Conservation (phyloP, 768 basidiomycete species). For the Leccinum olivaceopallidum region DNA sequence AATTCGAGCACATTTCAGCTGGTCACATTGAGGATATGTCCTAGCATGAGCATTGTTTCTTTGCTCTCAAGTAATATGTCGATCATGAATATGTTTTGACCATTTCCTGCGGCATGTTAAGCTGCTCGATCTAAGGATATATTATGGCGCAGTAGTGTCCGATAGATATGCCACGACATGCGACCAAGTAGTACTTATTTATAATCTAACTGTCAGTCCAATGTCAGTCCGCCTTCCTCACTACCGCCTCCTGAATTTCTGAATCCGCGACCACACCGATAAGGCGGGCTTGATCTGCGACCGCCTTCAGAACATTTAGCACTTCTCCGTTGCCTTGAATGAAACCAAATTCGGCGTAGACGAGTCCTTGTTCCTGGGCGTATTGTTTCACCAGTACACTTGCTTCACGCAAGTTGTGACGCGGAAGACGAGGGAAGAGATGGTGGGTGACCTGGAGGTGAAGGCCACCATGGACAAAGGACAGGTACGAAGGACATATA, state of each 20-base stretch:
- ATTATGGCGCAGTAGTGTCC: background rate
- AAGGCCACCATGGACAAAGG: slow-evolving; percentile 94
- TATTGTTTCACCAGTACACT: slow-evolving; percentile 85
- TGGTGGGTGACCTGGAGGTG: slow-evolving; percentile 98
- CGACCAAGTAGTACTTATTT: background rate
- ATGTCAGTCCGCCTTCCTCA: slow-evolving; percentile 37
- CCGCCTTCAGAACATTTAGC: slow-evolving; percentile 73
- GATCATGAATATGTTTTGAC: background rate
- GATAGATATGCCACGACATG: background rate
- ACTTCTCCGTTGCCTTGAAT: slow-evolving; percentile 85
- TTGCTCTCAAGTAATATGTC: background rate
- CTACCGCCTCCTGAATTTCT: slow-evolving; percentile 66
- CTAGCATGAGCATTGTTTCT: slow-evolving; percentile 27
- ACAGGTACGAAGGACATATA: slow-evolving; percentile 78
- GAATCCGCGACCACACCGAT: slow-evolving; percentile 78
- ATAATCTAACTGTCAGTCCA: background rate
- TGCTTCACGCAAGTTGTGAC: slow-evolving; percentile 88
- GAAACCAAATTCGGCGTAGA: slow-evolving; percentile 92
- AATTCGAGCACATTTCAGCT: slow-evolving; percentile 31
- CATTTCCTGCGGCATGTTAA: slow-evolving; percentile 5
- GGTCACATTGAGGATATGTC: slow-evolving; percentile 28
- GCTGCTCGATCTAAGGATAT: background rate
- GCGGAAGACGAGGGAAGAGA: slow-evolving; percentile 91
- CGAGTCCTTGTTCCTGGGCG: slow-evolving; percentile 79
- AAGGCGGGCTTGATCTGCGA: slow-evolving; percentile 86